Percentiles rank a stretch among this genome's conserved stretches.
Conservation (phyloP, 371 early-diverging fungal genomes). For the Mortierella sp. region DNA sequence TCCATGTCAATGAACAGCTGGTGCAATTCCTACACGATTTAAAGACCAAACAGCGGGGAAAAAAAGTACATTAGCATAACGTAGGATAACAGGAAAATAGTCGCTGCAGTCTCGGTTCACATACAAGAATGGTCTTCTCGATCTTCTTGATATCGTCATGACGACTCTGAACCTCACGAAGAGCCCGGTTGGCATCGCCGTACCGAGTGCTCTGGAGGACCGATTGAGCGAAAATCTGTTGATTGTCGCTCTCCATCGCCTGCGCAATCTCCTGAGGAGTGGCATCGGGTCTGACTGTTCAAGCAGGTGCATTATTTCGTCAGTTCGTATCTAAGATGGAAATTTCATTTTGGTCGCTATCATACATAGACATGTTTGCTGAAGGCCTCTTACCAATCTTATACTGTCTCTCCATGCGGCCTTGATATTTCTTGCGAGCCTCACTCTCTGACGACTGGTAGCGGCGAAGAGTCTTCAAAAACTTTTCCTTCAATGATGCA, state of each 20-base stretch:
- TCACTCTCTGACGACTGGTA: slow-evolving; percentile 85
- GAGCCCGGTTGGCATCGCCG: slow-evolving; percentile 82
- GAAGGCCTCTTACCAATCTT: slow-evolving; percentile 73
- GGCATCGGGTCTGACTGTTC: slow-evolving; percentile 84
- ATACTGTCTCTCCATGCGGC: slow-evolving; percentile 87
- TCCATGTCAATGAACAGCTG: slow-evolving; percentile 93
- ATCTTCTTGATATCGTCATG: slow-evolving; percentile 92
- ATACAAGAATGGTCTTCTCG: slow-evolving; percentile 83
- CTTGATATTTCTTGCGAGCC: slow-evolving; percentile 85
- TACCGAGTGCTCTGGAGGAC: slow-evolving; percentile 80
- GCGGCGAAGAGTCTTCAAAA: slow-evolving; percentile 83
- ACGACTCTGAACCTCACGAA: slow-evolving; percentile 87
- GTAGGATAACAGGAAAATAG: neutral
- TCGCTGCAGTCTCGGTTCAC: neutral
- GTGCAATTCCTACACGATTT: slow-evolving; percentile 77
- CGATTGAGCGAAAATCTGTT: slow-evolving; percentile 88
- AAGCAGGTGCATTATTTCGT: neutral
- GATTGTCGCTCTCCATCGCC: slow-evolving; percentile 79
- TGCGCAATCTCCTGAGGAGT: slow-evolving; percentile 84
- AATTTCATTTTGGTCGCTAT: neutral
- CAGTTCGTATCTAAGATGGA: neutral
- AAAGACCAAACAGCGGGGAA: too few species aligned
- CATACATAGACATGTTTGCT: neutral
- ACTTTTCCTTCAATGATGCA: slow-evolving; percentile 79
- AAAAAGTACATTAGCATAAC: too few species aligned